These are phyloP conservation scores for Teratosphaeria viscida DNA, from an alignment of 2,329 filamentous ascomycete genomes.

Conservation along the genomic window DNA sequence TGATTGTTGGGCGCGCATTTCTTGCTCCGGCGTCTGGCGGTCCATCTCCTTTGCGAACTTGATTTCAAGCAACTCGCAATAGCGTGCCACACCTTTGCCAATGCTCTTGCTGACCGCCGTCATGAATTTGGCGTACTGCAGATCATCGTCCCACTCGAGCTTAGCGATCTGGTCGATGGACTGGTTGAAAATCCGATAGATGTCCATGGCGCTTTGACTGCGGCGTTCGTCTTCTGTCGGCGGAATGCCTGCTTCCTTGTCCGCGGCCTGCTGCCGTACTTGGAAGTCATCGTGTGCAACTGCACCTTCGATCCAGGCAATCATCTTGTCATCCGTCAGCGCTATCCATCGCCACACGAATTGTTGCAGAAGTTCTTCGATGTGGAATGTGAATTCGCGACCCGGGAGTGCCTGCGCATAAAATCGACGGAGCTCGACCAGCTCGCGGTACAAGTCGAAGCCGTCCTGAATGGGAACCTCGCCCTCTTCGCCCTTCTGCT, in stretches of 20 bases:
- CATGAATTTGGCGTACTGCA: slow-evolving; percentile 96
- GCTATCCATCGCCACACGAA: slow-evolving; percentile 96
- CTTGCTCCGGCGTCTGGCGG: slow-evolving; percentile 74
- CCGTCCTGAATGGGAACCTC: slow-evolving; percentile 85
- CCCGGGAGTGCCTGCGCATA: slow-evolving; percentile 64
- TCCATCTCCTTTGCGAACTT: slow-evolving; percentile 90
- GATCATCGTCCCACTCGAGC: slow-evolving; percentile 84
- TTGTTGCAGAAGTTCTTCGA: slow-evolving; percentile 74
- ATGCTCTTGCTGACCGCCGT: slow-evolving; percentile 81
- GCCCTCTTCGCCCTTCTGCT: slow-evolving; percentile 58
- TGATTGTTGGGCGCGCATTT: slow-evolving; percentile 64
- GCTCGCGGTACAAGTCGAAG: slow-evolving; percentile 82
- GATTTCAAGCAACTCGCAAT: slow-evolving; percentile 82
- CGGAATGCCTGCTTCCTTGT: slow-evolving; percentile 38
- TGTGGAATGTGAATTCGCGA: slow-evolving; percentile 70
- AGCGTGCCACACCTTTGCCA: slow-evolving; percentile 69
- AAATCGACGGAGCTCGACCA: slow-evolving; percentile 73
- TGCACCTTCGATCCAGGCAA: slow-evolving; percentile 77
- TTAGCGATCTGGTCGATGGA: slow-evolving; percentile 76
- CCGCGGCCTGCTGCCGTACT: slow-evolving; percentile 55
- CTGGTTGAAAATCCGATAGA: slow-evolving; percentile 90
- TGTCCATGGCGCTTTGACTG: slow-evolving; percentile 84
- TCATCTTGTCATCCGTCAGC: slow-evolving; percentile 66
- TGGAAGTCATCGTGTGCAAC: slow-evolving; percentile 83
- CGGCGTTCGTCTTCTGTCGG: slow-evolving; percentile 74